Evolutionary conservation across 768 basidiomycete species (phyloP).

Genomic region (Psilocybe azurescens): DNA sequence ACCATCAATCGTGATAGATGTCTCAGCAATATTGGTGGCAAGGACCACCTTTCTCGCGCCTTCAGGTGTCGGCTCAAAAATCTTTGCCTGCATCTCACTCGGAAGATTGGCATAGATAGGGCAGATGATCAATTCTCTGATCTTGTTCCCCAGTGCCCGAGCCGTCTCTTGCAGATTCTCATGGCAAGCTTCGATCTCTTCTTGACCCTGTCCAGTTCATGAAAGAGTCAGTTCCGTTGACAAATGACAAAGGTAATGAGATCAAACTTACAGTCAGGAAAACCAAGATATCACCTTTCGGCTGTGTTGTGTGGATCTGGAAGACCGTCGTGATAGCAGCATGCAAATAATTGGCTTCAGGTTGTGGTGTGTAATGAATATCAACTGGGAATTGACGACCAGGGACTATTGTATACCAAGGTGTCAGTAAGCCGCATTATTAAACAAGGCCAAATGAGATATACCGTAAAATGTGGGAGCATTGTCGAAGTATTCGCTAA

Average conservation of each 20-base stretch:
- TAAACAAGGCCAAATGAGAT: conserved; percentile 20
- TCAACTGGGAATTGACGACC: conserved; percentile 98
- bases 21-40: conserved; percentile 99
- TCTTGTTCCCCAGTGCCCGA: conserved; percentile 93
- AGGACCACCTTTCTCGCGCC: conserved; percentile 97
- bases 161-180: conserved; percentile 97
- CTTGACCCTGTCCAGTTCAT: conserved; percentile 77
- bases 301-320: conserved; percentile 98
- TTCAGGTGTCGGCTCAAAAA: conserved; percentile 98
- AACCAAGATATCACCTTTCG: conserved; percentile 96
- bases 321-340: conserved; percentile 99
- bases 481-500: conserved; percentile 95
- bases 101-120: conserved; percentile 99
- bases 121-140: conserved; percentile 91
- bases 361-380: conserved; percentile 98
- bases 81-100: conserved; percentile 99
- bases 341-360: conserved; percentile 98
- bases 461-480: conserved; percentile 94
- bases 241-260: conserved; percentile 3
- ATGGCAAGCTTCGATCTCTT: conserved; percentile 97
- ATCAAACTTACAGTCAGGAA: conserved; percentile 82
- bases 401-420: conserved; percentile 64
- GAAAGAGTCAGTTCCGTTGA: conserved; percentile 11
- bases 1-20: conserved; percentile 98
- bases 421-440: neutral